Percentiles rank a stretch among this genome's conserved stretches.
Conservation (phyloP, 176 grass and related monocot species). For the Chrysopogon serrulatus region DNA sequence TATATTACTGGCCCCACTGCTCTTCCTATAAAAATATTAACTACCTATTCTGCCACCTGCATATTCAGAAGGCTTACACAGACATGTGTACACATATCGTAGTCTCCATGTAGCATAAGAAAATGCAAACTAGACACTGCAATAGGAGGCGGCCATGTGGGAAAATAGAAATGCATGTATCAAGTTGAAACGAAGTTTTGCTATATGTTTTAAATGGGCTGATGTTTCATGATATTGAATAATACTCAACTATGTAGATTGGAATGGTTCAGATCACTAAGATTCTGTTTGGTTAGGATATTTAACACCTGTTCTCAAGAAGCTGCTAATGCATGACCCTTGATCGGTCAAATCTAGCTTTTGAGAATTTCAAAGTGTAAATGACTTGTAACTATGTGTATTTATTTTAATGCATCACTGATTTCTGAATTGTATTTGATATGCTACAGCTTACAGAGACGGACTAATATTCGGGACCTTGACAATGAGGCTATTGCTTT, state of each 20-base stretch:
- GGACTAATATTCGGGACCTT: conserved; percentile 66
- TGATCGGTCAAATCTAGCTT: not conserved
- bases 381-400: not conserved
- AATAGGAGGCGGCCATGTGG: not conserved
- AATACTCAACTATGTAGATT: not conserved
- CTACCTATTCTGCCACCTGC: not conserved
- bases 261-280: not conserved
- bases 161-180: not conserved
- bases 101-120: not conserved
- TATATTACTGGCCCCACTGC: not conserved
- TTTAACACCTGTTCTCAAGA: not conserved
- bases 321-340: not conserved
- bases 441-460: conserved; percentile 70
- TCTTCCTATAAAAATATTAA: not conserved
- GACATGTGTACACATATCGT: not conserved
- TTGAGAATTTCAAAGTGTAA: not conserved
- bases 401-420: not conserved
- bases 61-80: not conserved
- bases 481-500: conserved; percentile 86
- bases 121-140: not conserved
- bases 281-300: conserved; percentile 1
- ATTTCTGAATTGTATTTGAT: conserved; percentile 11
- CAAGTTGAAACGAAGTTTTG: not conserved
- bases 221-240: not conserved
- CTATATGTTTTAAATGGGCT: not conserved